Evolutionary conservation across 1,139 yeast species (phyloP), one percentile per base, ranked within the genome.

Genomic region (Suhomyces terraborum): DNA sequence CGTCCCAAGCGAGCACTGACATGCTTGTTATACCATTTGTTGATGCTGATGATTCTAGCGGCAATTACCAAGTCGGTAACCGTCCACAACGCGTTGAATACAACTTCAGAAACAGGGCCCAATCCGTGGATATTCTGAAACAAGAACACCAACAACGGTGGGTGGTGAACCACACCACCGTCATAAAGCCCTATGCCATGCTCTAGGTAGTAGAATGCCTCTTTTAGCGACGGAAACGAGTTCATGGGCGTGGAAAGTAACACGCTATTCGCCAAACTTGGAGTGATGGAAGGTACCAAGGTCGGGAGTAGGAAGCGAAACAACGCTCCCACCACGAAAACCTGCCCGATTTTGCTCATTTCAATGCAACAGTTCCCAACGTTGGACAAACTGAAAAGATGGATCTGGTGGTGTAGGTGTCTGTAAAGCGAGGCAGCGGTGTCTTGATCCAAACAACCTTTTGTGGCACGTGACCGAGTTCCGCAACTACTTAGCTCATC

Each of bases 81-180:
- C 0, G 81, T 67, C 52, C 59, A 84, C 40, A 66, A 50, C 34
- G 62, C 52, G 51, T 67, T 60, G 50, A 64, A 64, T 16, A 34
- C 10, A 21, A 50, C 46, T 8, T 13, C 19, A 18, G 46, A 38
- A 6, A 54, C 35, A 4, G 42, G 34, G 20, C 53, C 43, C 26
- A 50, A 51, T 3, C 37, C 50, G 31, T 61, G 50, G 13, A 80
- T 47, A 3, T 69, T 46, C 22, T 71, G 67, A 48, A 84, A 67
- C 8, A 79, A 50, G 5, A 73, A 66, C 40, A 88, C 73, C 30
- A 87, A 56, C 24, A 91, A 58, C 1, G 96, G 96, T 4, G 95
- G 76, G 56, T 88, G 95, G 59, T 89, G 94, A 35, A 85, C 88
- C 22, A 88, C 82, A 2, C 96, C 95, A 14, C 96, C 95, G 45